Percentiles rank a stretch among this genome's conserved stretches.
These are phyloP conservation scores for Agaricus bisporus DNA, from an alignment of 768 basidiomycete species.

Conservation along the genomic window DNA sequence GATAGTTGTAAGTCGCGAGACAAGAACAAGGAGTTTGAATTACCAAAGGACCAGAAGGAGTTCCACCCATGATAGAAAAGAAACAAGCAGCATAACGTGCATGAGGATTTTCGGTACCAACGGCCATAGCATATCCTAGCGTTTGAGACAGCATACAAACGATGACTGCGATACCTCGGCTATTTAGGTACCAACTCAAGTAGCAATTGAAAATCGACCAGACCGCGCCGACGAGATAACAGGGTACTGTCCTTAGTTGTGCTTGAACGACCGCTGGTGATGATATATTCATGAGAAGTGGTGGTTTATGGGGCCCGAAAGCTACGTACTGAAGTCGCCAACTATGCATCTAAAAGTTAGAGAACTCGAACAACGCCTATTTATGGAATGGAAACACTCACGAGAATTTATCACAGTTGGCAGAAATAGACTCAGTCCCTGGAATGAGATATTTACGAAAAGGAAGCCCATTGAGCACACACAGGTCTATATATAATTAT, in stretches of 20 bases:
- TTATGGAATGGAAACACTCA: constrained; percentile 17
- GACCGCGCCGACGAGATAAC: constrained; percentile 34
- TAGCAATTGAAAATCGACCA: constrained; percentile 33
- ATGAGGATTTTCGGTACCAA: constrained; percentile 34
- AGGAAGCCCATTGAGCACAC: constrained; percentile 25
- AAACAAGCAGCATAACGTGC: constrained; percentile 46
- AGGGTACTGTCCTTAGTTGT: constrained; percentile 44
- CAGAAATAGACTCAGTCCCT: constrained; percentile 38
- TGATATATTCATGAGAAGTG: neutral
- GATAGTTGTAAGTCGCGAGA: neutral
- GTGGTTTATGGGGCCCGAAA: too few relatives aligned
- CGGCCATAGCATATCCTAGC: constrained; percentile 37
- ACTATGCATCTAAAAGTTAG: constrained; percentile 16
- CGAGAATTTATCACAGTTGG: constrained; percentile 40
- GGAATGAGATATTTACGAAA: constrained; percentile 37
- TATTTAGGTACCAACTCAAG: constrained; percentile 28
- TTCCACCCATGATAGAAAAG: constrained; percentile 32
- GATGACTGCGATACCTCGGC: constrained; percentile 29
- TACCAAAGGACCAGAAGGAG: constrained; percentile 31
- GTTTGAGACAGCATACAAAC: constrained; percentile 31
- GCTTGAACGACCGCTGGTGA: constrained; percentile 34
- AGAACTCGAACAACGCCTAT: neutral
- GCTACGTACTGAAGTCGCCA: constrained; percentile 29
- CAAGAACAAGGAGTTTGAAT: neutral
- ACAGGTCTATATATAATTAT: constrained; percentile 18